Conservation (phyloP, 176 grass and related monocot species). For the Triticum monococcum region DNA sequence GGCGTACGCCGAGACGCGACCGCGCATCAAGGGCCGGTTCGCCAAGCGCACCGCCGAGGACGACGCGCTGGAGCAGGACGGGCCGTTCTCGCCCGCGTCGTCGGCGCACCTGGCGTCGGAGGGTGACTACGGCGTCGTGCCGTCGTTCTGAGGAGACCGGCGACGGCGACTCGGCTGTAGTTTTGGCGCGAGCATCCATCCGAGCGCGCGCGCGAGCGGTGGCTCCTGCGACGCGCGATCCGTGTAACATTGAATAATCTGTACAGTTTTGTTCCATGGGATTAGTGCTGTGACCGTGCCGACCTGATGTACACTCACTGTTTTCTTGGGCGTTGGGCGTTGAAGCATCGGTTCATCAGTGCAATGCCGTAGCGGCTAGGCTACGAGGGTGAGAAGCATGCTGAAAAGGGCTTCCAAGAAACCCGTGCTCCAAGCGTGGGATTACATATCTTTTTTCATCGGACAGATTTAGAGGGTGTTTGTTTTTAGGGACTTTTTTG, state of each 20-base stretch:
- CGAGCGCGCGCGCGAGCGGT: neutral
- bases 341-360: neutral
- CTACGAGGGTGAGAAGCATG: neutral
- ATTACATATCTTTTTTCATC: neutral
- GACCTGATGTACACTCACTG: neutral
- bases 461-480: too few species aligned
- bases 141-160: constrained; percentile 39
- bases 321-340: neutral
- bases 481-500: too few species aligned
- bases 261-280: constrained; percentile 28
- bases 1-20: constrained; percentile 84
- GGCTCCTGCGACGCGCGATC: neutral
- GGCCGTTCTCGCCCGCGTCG: constrained; percentile 20
- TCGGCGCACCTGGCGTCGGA: constrained; percentile 23
- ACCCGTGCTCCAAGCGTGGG: neutral
- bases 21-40: constrained; percentile 83
- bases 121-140: constrained; percentile 48
- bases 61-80: constrained; percentile 27
- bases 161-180: neutral
- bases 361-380: neutral
- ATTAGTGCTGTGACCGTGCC: neutral
- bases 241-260: constrained; percentile 45
- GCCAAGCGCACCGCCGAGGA: constrained; percentile 48
- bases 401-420: neutral
- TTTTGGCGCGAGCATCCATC: constrained; percentile 16